Conservation (phyloP, 768 basidiomycete species). For the Tulasnella calospora region DNA sequence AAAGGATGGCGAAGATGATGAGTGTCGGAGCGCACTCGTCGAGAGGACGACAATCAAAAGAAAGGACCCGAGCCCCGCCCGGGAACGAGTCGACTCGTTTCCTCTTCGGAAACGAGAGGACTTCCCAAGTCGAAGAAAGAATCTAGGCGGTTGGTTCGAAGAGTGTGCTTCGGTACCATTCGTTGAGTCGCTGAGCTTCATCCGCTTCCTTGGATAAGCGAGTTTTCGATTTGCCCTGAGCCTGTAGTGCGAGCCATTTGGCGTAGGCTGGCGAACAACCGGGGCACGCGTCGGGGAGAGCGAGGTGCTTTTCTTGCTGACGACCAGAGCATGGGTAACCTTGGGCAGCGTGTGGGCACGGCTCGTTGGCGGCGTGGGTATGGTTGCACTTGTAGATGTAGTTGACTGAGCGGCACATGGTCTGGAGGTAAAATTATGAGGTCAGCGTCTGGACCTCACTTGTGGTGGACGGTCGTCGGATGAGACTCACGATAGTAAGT, state of each 20-base stretch:
- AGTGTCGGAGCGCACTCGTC: not conserved
- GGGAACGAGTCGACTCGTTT: not conserved
- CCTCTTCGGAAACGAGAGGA: not conserved
- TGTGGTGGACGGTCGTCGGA: not conserved
- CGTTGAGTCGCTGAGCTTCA: constrained; percentile 21
- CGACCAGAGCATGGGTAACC: constrained; percentile 22
- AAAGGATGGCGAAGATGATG: not conserved
- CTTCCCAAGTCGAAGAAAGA: not conserved
- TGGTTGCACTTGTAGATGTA: constrained; percentile 27
- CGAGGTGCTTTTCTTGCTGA: constrained; percentile 22
- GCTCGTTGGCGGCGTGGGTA: constrained; percentile 22
- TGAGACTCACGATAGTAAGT: constrained; percentile 8
- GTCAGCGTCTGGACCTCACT: constrained; percentile 14
- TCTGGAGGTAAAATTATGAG: constrained; percentile 3
- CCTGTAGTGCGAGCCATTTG: constrained; percentile 20
- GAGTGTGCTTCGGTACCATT: constrained; percentile 23
- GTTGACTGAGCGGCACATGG: constrained; percentile 26
- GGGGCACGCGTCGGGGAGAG: constrained; percentile 25
- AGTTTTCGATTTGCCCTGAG: constrained; percentile 14
- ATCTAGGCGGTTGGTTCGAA: constrained; percentile 24
- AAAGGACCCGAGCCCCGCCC: constrained; percentile 3
- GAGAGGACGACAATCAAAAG: not conserved
- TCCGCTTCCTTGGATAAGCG: constrained; percentile 1
- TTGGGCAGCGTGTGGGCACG: constrained; percentile 13
- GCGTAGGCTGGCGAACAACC: constrained; percentile 23